phyloP scores from a whole-genome alignment of 1,284 basidiomycete genomes.

The Trichosporon asahii region DNA sequence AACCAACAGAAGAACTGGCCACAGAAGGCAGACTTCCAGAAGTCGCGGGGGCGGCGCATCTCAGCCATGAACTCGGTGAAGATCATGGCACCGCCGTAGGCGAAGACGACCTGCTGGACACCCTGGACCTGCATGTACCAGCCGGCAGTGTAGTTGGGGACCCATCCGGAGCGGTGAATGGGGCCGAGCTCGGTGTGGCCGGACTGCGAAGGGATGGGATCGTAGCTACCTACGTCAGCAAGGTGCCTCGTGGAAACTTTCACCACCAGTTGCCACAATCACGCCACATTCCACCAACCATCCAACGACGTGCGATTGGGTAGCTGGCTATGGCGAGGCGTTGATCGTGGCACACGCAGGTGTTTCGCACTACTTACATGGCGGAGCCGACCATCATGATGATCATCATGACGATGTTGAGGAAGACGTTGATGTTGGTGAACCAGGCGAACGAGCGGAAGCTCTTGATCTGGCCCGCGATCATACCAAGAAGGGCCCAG shows the following conservation, averaged over 20 bases:
- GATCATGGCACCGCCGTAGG: conserved; percentile 58
- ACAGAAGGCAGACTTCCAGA: conserved; percentile 64
- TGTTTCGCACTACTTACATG: background rate
- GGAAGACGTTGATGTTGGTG: conserved; percentile 16
- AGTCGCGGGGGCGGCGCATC: conserved; percentile 68
- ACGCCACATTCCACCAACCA: background rate
- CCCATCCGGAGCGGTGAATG: conserved; percentile 55
- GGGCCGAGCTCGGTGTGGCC: conserved; percentile 48
- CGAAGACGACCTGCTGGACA: conserved; percentile 56
- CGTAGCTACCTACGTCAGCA: conserved; percentile 9
- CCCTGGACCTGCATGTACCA: conserved; percentile 48
- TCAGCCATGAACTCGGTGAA: conserved; percentile 64
- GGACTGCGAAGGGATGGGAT: conserved; percentile 54
- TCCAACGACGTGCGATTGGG: too few species aligned
- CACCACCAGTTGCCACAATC: background rate
- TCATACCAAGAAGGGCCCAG: conserved; percentile 13
- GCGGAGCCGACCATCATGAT: conserved; percentile 15
- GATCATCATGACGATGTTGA: conserved; percentile 17
- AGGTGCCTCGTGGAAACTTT: background rate
- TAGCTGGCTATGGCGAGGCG: too few species aligned
- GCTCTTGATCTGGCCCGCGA: conserved; percentile 19
- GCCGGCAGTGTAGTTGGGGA: conserved; percentile 50
- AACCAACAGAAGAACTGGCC: conserved; percentile 60
- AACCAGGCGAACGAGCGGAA: conserved; percentile 19
- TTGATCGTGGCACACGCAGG: background rate